A percentile compares a stretch with the other conserved stretches of the same genome.
These are phyloP conservation scores for Talaromyces sp. DNA, from an alignment of 2,329 filamentous ascomycete genomes.

Conservation along the genomic window DNA sequence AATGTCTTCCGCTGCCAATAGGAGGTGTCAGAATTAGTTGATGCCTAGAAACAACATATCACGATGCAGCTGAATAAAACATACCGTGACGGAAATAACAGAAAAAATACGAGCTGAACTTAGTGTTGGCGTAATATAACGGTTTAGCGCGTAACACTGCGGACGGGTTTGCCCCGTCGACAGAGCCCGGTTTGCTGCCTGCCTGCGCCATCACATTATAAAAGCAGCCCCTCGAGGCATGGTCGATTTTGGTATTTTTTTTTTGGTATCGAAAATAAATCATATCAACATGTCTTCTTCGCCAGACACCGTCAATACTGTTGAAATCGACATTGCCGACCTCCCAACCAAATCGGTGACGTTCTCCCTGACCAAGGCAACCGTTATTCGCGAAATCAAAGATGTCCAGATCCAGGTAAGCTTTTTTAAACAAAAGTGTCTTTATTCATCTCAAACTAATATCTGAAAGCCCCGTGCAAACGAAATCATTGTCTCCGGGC, in stretches of 20 bases:
- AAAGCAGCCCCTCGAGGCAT: neutral
- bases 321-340: conserved; percentile 47
- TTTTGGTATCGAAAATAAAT: neutral
- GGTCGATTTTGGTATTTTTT: neutral
- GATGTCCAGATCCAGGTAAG: conserved; percentile 43
- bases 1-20: no score
- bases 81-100: neutral
- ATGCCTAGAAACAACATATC: neutral
- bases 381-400: conserved; percentile 57
- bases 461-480: conserved; percentile 47
- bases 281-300: conserved; percentile 1
- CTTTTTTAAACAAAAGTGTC: neutral
- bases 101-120: neutral
- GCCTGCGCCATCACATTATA: neutral
- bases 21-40: neutral
- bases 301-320: conserved; percentile 12
- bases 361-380: conserved; percentile 58
- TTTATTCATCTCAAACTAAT: neutral
- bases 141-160: neutral
- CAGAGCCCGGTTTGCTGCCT: neutral
- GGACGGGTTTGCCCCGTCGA: neutral
- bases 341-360: conserved; percentile 58
- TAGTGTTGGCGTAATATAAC: neutral
- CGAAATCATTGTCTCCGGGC: conserved; percentile 52
- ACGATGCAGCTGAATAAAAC: neutral